Evolutionary conservation across 2,329 filamentous ascomycete genomes (phyloP), one percentile per base, ranked within the genome.

Genomic region (Hymenoscyphus fraxineus): DNA sequence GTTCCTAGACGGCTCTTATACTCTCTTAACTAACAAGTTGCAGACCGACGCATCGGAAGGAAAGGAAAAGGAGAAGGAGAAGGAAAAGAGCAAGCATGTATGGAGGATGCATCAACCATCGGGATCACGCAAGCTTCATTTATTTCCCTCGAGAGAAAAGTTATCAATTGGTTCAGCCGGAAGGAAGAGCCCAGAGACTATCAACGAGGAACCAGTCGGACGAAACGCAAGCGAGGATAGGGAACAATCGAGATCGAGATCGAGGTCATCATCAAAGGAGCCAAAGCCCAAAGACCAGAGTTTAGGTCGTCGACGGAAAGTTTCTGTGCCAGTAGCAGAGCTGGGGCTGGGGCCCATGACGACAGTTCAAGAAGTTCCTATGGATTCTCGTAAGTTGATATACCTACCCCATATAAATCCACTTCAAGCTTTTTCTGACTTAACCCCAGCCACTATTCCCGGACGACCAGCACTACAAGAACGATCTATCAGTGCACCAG

Each of bases 291-390:
- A 85, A 73, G 84, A 87, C 69, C 82, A 84, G 72, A 84, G 80
- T 68, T 76, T 85, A 64, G 80, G 77, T 59, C 80, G 86, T 66
- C 81, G 87, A 70, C 82, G 86, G 67, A 90, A 90, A 73, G 78
- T 85, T 69, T 88, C 84, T 75, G 44, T 51, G 6, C 44, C 44
- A 35, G 83, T 88, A 15, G 83, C 85, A 10, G 88, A 90, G 66
- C 75, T 88, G 59, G 87, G 85, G 1, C 85, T 88, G 59, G 87
- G 85, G 1, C 85, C 85, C 40, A 88, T 89, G 86, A 88, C 86
- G 5, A 89, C 87, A 1, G 87, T 89, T 15, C 86, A 89, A 68
- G 87, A 89, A 72, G 77, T 83, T 59, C 76, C 85, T 60, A 89
- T 90, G 86, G 88, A 90, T 76, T 90, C 88, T 71, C 88, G 88